Evolutionary conservation across 441 rosid genomes (phyloP).

Genomic region (Pelargonium fulgidum): DNA sequence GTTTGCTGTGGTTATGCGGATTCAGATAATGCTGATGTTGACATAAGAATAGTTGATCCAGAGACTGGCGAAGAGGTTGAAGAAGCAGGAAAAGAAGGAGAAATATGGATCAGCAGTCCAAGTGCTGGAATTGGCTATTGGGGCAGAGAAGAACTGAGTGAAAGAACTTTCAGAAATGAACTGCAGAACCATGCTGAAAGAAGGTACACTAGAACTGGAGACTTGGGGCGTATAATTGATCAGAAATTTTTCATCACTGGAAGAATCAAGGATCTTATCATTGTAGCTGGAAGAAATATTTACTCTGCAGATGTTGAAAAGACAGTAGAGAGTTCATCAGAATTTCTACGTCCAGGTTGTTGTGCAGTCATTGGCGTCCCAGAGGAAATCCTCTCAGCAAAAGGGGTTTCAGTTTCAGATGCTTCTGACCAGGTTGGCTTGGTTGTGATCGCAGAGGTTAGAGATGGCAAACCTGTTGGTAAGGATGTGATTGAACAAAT

Average conservation of each 20-base stretch:
- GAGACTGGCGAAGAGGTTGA: slow-evolving; percentile 38
- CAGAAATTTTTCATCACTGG: slow-evolving; percentile 62
- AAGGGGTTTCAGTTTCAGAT: slow-evolving; percentile 53
- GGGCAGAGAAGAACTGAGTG: slow-evolving; percentile 53
- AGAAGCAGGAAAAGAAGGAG: slow-evolving; percentile 58
- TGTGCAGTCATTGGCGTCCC: slow-evolving; percentile 71
- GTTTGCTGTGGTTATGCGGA: slow-evolving; percentile 55
- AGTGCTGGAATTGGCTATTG: slow-evolving; percentile 66
- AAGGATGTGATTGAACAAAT: slow-evolving; percentile 37
- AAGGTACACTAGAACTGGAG: slow-evolving; percentile 57
- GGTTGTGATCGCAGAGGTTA: slow-evolving; percentile 65
- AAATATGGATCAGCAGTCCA: slow-evolving; percentile 63
- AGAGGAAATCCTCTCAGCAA: slow-evolving; percentile 48
- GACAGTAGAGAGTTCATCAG: slow-evolving; percentile 59
- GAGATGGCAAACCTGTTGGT: slow-evolving; percentile 43
- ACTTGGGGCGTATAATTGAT: slow-evolving; percentile 55
- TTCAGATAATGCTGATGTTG: slow-evolving; percentile 37
- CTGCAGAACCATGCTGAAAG: slow-evolving; percentile 36
- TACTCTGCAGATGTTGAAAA: slow-evolving; percentile 67
- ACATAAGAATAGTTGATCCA: slow-evolving; percentile 47
- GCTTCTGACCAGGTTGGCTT: slow-evolving; percentile 57
- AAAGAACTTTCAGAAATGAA: slow-evolving; percentile 44
- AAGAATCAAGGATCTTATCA: slow-evolving; percentile 72
- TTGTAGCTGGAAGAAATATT: slow-evolving; percentile 63
- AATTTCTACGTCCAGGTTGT: slow-evolving; percentile 59